Evolutionary conservation across 1,284 basidiomycete species (phyloP), one percentile per base, ranked within the genome.

Genomic region (Chalciporus piperatoides): DNA sequence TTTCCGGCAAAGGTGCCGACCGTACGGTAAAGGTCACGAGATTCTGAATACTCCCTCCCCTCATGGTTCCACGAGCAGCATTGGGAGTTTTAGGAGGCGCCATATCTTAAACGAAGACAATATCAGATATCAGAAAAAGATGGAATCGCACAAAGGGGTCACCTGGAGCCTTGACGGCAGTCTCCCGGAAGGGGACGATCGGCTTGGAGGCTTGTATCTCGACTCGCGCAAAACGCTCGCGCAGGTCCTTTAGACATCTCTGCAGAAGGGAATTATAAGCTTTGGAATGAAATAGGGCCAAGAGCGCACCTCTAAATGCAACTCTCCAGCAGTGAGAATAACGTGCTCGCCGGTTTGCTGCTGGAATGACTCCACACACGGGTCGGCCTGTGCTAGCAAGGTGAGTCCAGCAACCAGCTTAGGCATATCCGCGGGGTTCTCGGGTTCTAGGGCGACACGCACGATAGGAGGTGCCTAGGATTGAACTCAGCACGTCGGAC

Each of bases 311-410:
- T 99, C 96, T 19, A 99, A 74, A 68, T 99, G 97, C 49, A 99
- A 72, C 67, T 99, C 97, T 48, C 97, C 97, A 0, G 97, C 97
- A 6, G 92, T 92, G 54, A 98, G 71, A 58, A 99, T 97, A 48
- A 99, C 97, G 68, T 97, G 91, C 70, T 99, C 97, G 36, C 97
- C 97, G 0, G 94, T 97, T 61, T 93, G 85, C 69, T 99, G 96
- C 55, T 98, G 92, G 65, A 97, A 90, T 0, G 91, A 95, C 68
- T 99, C 93, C 14, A 97, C 96, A 60, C 95, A 99, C 1, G 97
- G 96, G 70, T 99, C 97, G 4, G 95, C 88, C 68, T 98, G 95
- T 61, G 90, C 91, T 25, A 99, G 81, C 27, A 99, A 75, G 59
- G 88, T 90, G 46, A 99, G 73, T 0, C 97, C 97, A 45, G 80